Base-by-base conservation (phyloP, 495 filamentous ascomycete species). In the Schizothecium vesticola region DNA sequence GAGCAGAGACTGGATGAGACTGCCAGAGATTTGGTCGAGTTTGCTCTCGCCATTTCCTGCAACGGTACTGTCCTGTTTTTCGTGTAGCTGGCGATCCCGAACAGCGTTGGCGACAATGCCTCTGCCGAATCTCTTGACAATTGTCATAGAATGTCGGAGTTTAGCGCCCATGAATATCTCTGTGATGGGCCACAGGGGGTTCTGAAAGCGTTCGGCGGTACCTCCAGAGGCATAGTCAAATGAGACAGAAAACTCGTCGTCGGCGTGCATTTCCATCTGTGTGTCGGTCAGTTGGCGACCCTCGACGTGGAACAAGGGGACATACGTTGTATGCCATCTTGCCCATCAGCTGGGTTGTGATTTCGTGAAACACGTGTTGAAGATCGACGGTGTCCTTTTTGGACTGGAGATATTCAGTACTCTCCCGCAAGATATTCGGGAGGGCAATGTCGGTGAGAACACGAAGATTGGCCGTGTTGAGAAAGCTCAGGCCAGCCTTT, bases 141-240 rank as follows among this genome's bases (percentile, higher is more conserved):
- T 73, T 24, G 69, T 62, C 1, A 88, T 72, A 1, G 84, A 81
- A 10, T 72, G 75, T 65, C 82, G 81, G 19, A 89, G 79, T 56
- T 66, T 73, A 28, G 69, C 61, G 1, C 86, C 86, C 19, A 81
- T 73, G 28, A 88, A 71, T 21, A 80, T 67, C 61, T 88, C 86
- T 19, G 84, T 88, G 56, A 86, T 43, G 23, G 73, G 80, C 83
- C 84, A 89, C 29, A 88, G 73, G 0, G 86, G 86, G 69, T 89
- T 88, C 69, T 89, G 86, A 63, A 89, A 88, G 16, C 86, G 81
- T 64, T 85, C 80, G 51, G 86, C 84, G 2, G 83, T 87, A n/a
- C 71, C 78, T 13, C 85, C 86, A 0, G 86, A 89, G 2, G 86
- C 86, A 63, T 81, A 83, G 65, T 89, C 85, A 68, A 89, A 88